Conservation (phyloP, 2,329 filamentous ascomycete genomes). For the Talaromyces albobiverticillius region DNA sequence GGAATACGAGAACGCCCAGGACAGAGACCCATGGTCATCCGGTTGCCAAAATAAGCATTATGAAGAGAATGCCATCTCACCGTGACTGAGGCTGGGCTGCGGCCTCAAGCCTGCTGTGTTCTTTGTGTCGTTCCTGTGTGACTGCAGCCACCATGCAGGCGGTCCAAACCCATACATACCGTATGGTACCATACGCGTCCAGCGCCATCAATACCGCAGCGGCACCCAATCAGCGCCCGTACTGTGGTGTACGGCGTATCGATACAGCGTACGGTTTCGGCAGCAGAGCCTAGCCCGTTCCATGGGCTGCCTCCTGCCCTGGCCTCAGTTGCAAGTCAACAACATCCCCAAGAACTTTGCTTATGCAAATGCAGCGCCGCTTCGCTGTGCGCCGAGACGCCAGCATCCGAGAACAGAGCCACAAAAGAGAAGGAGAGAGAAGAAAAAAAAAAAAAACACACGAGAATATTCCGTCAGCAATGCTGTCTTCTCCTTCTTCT, state of each 20-base stretch:
- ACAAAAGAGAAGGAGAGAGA: too few relatives aligned
- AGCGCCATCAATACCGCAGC: too few relatives aligned
- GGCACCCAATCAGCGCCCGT: neutral
- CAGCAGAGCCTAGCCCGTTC: conserved; percentile 4
- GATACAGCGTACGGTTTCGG: neutral
- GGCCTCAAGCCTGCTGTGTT: too few relatives aligned
- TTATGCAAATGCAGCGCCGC: conserved; percentile 2
- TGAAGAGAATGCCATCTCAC: neutral
- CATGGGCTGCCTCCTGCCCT: conserved; percentile 7
- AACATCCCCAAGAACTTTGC: too few relatives aligned
- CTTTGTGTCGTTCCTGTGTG: neutral
- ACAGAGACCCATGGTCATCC: too few relatives aligned
- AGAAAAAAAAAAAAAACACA: neutral
- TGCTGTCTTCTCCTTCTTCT: too few relatives aligned
- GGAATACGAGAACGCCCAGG: too few relatives aligned
- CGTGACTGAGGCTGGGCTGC: neutral
- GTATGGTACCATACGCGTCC: neutral
- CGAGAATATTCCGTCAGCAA: neutral
- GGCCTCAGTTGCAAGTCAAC: too few relatives aligned
- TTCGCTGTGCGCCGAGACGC: neutral
- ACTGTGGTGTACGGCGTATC: too few relatives aligned
- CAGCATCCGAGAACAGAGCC: neutral
- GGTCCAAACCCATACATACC: too few relatives aligned
- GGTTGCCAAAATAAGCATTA: too few relatives aligned
- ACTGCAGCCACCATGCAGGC: too few relatives aligned